Evolutionary conservation across 352 stramenopile genomes (phyloP), one percentile per base, ranked within the genome.

Genomic region (Globisporangium solare): DNA sequence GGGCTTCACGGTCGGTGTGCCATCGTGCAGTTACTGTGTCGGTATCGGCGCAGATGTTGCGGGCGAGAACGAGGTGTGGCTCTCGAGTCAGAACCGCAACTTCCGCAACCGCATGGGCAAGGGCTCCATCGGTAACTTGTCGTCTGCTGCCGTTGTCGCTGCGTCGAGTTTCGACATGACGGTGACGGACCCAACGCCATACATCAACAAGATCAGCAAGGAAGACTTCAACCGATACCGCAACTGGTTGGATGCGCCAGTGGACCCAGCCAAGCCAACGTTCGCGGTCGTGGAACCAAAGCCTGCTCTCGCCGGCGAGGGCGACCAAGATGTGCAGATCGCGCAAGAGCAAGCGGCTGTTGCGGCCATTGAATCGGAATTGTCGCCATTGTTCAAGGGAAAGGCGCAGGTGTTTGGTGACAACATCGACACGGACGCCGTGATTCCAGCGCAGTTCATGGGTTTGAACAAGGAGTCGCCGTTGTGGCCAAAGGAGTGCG

Each of bases 101-200:
- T 92, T 89, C 63, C 80, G 77, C 58, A 92, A 92, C 65, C 83
- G 83, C 41, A 92, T 92, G 83, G 83, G 83, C 58, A 85, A 75
- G 54, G 83, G 83, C n/a, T 86, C 76, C 8, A 89, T 92, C 39
- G 83, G 78, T 12, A 88, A 92, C 64, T 56, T 92, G 45, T 76
- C 64, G 35, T 91, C 80, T 35, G 83, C 83, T 8, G 77, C 77
- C 13, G 69, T 73, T 22, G 80, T 92, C 24, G 83, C 83, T 6
- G 83, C 83, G 2, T 92, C 83, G 15, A 89, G 78, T 61, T 92
- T 92, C 42, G 64, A 75, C 47, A 92, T 92, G 83, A 63, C 83
- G 43, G 83, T 92, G 49, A 66, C 70, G 41, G 80, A 92, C 63
- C 83, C 83, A 12, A 78, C 73, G 48, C 70, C 73, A 40, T 84